Evolutionary conservation across 805 yeast genomes (phyloP).

Genomic region (Phaffomyces antillensis): DNA sequence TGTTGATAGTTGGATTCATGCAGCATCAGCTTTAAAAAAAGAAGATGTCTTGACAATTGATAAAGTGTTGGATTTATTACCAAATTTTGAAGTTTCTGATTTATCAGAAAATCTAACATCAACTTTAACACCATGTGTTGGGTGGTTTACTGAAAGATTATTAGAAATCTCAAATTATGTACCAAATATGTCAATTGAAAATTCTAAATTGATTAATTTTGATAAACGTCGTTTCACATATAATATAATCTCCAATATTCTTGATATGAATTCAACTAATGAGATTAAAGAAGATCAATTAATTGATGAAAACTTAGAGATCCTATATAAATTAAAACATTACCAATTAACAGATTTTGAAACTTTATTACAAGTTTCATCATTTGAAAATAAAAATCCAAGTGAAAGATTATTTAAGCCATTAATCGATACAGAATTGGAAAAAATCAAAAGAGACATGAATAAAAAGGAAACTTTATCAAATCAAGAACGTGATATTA

Average conservation of each 20-base stretch:
- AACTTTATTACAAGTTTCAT: constrained; percentile 35
- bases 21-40: constrained; percentile 25
- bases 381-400: constrained; percentile 34
- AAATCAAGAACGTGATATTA: constrained; percentile 29
- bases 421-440: constrained; percentile 42
- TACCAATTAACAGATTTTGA: constrained; percentile 28
- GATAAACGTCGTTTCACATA: constrained; percentile 72
- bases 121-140: constrained; percentile 75
- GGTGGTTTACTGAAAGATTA: constrained; percentile 82
- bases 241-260: constrained; percentile 50
- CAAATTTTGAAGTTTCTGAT: constrained; percentile 28
- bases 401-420: constrained; percentile 37
- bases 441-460: constrained; percentile 45
- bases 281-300: constrained; percentile 26
- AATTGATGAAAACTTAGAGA: constrained; percentile 37
- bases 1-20: constrained; percentile 61
- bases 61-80: constrained; percentile 26
- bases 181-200: constrained; percentile 68
- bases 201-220: constrained; percentile 66
- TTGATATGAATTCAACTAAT: constrained; percentile 31
- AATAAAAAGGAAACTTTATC: constrained; percentile 34
- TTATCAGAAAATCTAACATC: constrained; percentile 26
- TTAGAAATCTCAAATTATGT: constrained; percentile 69
- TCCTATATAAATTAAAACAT: constrained; percentile 36
- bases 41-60: constrained; percentile 24